Evolutionary conservation across 345 rosid genomes (phyloP).

Genomic region (Cardamine chenopodiifolia): DNA sequence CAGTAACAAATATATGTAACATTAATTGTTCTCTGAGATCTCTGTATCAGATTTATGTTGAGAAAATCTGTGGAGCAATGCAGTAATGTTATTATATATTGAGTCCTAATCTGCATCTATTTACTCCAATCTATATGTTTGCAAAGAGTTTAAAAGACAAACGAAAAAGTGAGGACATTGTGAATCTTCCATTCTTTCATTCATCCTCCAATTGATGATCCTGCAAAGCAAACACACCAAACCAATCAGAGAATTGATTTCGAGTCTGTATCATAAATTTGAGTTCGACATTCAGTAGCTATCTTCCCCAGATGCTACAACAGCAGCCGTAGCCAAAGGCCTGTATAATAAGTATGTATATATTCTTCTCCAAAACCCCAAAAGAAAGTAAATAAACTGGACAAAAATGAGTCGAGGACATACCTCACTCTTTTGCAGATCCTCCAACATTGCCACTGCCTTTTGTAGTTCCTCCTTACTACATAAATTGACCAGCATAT

Average conservation of each 20-base stretch:
- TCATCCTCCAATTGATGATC: not conserved
- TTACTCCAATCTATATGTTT: not conserved
- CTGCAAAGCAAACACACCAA: conserved; percentile 7
- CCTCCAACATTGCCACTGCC: not conserved
- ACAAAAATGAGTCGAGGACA: not conserved
- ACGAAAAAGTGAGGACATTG: no score
- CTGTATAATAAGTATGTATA: not conserved
- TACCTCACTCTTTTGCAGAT: not conserved
- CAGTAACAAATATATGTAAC: not conserved
- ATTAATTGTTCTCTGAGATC: not conserved
- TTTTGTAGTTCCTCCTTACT: conserved; percentile 2
- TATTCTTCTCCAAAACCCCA: not conserved
- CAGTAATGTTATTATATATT: not conserved
- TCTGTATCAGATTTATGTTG: not conserved
- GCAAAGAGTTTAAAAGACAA: no score
- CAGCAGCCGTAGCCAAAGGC: not conserved
- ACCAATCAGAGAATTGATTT: not conserved
- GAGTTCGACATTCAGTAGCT: not conserved
- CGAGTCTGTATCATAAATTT: not conserved
- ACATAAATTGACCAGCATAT: not conserved
- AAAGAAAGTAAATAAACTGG: not conserved
- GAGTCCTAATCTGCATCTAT: not conserved
- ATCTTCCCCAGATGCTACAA: not conserved
- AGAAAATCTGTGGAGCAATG: not conserved
- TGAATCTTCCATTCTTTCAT: not conserved